phyloP scores from a whole-genome alignment of 2,329 filamentous ascomycete genomes.

The Rutstroemia sp. region DNA sequence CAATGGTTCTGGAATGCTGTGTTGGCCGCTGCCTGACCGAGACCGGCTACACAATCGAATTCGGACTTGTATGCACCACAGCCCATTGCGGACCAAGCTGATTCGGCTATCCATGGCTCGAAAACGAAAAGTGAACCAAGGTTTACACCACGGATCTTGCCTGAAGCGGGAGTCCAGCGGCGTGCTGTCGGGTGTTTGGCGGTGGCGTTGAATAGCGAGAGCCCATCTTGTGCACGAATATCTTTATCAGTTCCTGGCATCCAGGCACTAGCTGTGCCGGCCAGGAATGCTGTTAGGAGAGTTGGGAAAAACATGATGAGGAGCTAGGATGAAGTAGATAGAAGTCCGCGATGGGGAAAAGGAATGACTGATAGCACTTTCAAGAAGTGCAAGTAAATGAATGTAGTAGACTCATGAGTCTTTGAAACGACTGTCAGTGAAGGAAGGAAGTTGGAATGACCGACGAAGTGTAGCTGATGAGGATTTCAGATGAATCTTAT shows the following conservation, averaged over 20 bases:
- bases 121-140: constrained; percentile 40
- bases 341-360: too few relatives aligned
- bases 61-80: constrained; percentile 35
- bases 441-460: too few relatives aligned
- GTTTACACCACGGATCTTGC: constrained; percentile 43
- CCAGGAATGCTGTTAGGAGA: constrained; percentile 1
- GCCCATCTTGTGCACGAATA: neutral
- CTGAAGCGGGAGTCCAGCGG: constrained; percentile 9
- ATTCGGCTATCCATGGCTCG: constrained; percentile 40
- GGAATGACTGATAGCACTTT: too few relatives aligned
- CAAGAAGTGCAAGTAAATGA: too few relatives aligned
- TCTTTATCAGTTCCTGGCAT: constrained; percentile 6
- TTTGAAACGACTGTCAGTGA: too few relatives aligned
- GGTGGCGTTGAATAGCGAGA: constrained; percentile 4
- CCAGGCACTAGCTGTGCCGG: constrained; percentile 3
- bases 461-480: too few relatives aligned
- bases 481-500: too few relatives aligned
- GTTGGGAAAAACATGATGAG: neutral
- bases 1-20: constrained; percentile 38
- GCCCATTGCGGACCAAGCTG: constrained; percentile 38
- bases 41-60: constrained; percentile 39
- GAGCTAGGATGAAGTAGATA: too few relatives aligned
- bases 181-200: constrained; percentile 3
- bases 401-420: too few relatives aligned
- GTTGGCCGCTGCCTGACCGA: constrained; percentile 39